phyloP scores from a whole-genome alignment of 1,284 basidiomycete species.

The Tilletia setariae region DNA sequence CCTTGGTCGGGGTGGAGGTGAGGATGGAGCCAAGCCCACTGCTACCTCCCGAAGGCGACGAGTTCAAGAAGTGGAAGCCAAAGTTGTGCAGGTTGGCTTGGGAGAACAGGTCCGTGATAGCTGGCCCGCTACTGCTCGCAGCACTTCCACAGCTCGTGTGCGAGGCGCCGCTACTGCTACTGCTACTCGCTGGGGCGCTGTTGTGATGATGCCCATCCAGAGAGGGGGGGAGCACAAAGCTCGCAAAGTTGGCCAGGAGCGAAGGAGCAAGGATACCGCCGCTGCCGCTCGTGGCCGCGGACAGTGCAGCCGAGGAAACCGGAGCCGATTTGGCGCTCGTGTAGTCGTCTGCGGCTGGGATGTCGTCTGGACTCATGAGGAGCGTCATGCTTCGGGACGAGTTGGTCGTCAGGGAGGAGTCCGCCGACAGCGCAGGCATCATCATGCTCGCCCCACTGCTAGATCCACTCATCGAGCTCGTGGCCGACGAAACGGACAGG shows the following conservation, averaged over 20 bases:
- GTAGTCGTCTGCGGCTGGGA: not conserved
- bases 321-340: not conserved
- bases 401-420: not conserved
- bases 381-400: slow-evolving; percentile 9
- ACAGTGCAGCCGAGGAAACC: not conserved
- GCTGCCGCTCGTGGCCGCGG: not conserved
- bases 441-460: not conserved
- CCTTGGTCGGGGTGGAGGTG: not conserved
- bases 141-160: too few relatives aligned
- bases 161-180: not conserved
- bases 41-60: not conserved
- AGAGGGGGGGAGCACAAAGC: not conserved
- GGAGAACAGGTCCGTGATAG: slow-evolving; percentile 5
- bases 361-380: slow-evolving; percentile 5
- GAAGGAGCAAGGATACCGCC: not conserved
- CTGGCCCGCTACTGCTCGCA: not conserved
- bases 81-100: slow-evolving; percentile 12
- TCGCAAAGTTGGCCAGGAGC: slow-evolving; percentile 4
- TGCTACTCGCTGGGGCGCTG: not conserved
- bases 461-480: not conserved
- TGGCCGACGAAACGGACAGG: not conserved
- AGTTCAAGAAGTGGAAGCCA: not conserved
- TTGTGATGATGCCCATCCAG: not conserved
- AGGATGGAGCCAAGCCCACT: not conserved
- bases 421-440: not conserved